Conservation (phyloP, 1,284 basidiomycete genomes). For the Jaminaea rosea region DNA sequence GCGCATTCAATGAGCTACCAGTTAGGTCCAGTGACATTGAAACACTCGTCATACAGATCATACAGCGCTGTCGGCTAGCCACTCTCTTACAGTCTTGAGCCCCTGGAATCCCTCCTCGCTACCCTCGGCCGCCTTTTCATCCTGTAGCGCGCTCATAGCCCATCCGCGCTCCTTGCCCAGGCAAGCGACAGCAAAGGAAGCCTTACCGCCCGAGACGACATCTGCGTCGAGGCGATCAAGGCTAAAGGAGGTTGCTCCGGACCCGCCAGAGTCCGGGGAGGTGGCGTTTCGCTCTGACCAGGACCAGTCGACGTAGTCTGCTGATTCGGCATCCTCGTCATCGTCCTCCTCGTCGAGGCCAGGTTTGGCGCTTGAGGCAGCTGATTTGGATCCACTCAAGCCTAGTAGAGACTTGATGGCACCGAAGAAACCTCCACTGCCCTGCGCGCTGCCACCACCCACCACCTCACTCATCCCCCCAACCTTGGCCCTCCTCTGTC, state of each 20-base stretch:
- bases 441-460: not conserved
- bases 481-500: conserved; percentile 23
- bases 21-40: too few relatives aligned
- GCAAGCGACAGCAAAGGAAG: conserved; percentile 22
- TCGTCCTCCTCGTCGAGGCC: conserved; percentile 22
- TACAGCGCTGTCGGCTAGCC: too few relatives aligned
- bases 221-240: conserved; percentile 28
- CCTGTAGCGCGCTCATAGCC: too few relatives aligned
- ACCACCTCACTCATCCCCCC: conserved; percentile 32
- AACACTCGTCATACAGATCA: too few relatives aligned
- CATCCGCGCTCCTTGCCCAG: conserved; percentile 21
- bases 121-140: too few relatives aligned
- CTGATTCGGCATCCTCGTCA: conserved; percentile 22
- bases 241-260: conserved; percentile 11
- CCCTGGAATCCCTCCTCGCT: too few relatives aligned
- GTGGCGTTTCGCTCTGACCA: conserved; percentile 3
- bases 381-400: not conserved
- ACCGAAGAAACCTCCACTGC: not conserved
- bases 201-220: conserved; percentile 27
- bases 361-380: not conserved
- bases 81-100: too few relatives aligned
- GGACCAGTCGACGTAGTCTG: conserved; percentile 35
- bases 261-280: not conserved
- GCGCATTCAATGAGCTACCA: too few relatives aligned
- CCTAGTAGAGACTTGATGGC: conserved; percentile 8